A percentile compares a stretch with the other conserved stretches of the same genome.
Conservation (phyloP, 176 grass and related monocot species). For the Tuctoria greenei region DNA sequence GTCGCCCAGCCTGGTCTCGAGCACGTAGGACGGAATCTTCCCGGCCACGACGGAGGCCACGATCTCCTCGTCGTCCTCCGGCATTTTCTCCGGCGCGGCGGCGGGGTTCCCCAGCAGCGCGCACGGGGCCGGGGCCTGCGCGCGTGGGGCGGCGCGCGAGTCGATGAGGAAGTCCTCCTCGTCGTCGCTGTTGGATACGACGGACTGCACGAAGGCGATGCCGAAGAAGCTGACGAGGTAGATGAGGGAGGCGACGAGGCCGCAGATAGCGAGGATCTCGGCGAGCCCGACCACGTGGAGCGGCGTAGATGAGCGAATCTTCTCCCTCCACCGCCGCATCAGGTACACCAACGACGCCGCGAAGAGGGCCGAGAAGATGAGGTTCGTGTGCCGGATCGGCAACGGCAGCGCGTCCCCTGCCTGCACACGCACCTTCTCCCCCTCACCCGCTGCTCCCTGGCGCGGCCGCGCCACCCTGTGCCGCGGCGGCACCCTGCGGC, state of each 20-base stretch:
- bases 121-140: slow-evolving; percentile 27
- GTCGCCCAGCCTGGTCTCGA: slow-evolving; percentile 62
- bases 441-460: too few species aligned
- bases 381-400: slow-evolving; percentile 71
- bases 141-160: not conserved
- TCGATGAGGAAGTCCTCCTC: slow-evolving; percentile 60
- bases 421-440: slow-evolving; percentile 34
- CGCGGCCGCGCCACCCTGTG: not conserved
- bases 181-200: slow-evolving; percentile 73
- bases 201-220: slow-evolving; percentile 76
- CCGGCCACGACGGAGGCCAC: slow-evolving; percentile 44
- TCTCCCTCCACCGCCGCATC: slow-evolving; percentile 77
- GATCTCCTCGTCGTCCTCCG: slow-evolving; percentile 64
- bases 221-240: slow-evolving; percentile 87
- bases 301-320: slow-evolving; percentile 67
- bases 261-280: slow-evolving; percentile 76
- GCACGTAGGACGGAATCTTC: slow-evolving; percentile 60
- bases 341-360: slow-evolving; percentile 68
- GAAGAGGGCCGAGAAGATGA: slow-evolving; percentile 62
- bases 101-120: slow-evolving; percentile 33
- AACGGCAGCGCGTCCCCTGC: slow-evolving; percentile 60
- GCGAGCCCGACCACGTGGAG: slow-evolving; percentile 65
- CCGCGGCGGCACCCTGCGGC: slow-evolving; percentile 28
- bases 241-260: slow-evolving; percentile 69
- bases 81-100: slow-evolving; percentile 43